Base-by-base conservation (phyloP, 164 flowering plant genomes). In the Hamamelis virginiana region DNA sequence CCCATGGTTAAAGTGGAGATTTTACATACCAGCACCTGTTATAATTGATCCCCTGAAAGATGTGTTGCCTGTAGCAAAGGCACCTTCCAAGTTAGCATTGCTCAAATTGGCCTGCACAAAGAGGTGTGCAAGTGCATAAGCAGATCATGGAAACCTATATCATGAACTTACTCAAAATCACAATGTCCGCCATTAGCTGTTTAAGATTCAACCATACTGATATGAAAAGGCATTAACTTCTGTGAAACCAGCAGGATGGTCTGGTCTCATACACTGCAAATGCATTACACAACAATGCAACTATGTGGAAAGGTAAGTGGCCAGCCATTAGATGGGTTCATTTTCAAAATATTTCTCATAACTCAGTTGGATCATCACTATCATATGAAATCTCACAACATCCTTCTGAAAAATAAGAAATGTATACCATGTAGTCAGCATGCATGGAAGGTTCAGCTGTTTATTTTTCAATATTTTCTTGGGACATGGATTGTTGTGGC, bases 71-170 rank as follows among this genome's bases (percentile, higher is more conserved):
- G 98, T 95, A 27, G 84, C 82, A 66, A 87, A 84, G 69, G 98
- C 97, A 25, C 97, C 98, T 84, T 95, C 98, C 72, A 95, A 78
- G 80, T 91, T 92, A 58, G 98, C 97, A 76, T 92, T 91, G 65
- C 76, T 88, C 83, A 92, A 75, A 76, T 95, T 95, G 60, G 76
- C 97, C 98, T 94, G 83, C 73, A 75, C 16, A 66, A 66, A 26
- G 57, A 61, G 21, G 16, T 44, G 25, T 41, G 64, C 41, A 33
- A 6, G 47, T 38, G 64, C 50, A 45, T 41, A 50, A 44, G 55
- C 9, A 63, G 48, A 46, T 68, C 52, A 68, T 21, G 22, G 50
- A 47, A 65, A 19, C 25, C 44, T 58, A 16, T 48, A 21, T 23
- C 1, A 59, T 57, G 64, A 51, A 18, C 19, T 51, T 33, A 33